phyloP scores from a whole-genome alignment of 495 filamentous ascomycete species.

The Sphaerosporella brunnea region DNA sequence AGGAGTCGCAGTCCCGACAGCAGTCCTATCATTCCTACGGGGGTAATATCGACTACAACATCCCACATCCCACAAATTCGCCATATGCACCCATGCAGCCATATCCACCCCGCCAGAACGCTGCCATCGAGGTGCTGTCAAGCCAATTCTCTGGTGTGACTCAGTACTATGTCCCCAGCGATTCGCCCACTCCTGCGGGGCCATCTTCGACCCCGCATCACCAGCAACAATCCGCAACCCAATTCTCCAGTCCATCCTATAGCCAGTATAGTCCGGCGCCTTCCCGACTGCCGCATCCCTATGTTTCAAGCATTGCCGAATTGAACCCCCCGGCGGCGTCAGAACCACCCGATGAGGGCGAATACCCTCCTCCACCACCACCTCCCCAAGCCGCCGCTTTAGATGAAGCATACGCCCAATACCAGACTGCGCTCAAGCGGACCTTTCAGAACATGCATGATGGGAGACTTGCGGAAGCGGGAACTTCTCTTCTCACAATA shows the following conservation, averaged over 20 bases:
- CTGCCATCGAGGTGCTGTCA: constrained; percentile 63
- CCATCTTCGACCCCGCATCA: constrained; percentile 32
- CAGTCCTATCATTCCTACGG: constrained; percentile 38
- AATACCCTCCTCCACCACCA: constrained; percentile 21
- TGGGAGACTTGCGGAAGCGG: constrained; percentile 56
- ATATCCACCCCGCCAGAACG: constrained; percentile 61
- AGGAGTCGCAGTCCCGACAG: constrained; percentile 28
- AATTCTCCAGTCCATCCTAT: constrained; percentile 34
- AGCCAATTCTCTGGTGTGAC: constrained; percentile 44
- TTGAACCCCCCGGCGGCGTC: constrained; percentile 30
- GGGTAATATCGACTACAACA: constrained; percentile 62
- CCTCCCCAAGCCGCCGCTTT: constrained; percentile 24
- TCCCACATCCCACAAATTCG: constrained; percentile 45
- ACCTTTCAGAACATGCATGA: constrained; percentile 60
- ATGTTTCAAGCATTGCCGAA: constrained; percentile 38
- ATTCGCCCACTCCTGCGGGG: constrained; percentile 43
- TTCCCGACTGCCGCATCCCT: constrained; percentile 35
- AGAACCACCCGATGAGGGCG: constrained; percentile 31
- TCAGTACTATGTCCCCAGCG: constrained; percentile 60
- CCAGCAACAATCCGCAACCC: constrained; percentile 36
- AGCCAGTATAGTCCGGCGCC: constrained; percentile 37
- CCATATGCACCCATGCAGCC: constrained; percentile 66
- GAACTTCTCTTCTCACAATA: constrained; percentile 52
- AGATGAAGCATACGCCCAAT: constrained; percentile 55
- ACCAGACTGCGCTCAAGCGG: constrained; percentile 51